Evolutionary conservation across 805 yeast species (phyloP).

Genomic region (Barnettozyma wickerhamii): DNA sequence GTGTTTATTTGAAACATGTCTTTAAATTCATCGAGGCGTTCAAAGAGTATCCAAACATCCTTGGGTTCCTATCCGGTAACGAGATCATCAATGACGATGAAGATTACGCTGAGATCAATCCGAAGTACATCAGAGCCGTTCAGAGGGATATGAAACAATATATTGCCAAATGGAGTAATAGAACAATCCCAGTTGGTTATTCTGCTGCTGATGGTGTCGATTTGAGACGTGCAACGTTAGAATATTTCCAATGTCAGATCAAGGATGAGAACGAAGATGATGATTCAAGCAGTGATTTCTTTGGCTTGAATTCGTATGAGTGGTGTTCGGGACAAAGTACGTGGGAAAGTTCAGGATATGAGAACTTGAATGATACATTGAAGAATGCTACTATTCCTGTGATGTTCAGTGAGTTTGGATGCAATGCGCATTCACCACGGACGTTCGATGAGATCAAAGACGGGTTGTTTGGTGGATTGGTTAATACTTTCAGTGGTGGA

Average conservation of each 20-base stretch:
- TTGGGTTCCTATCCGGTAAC: slow-evolving; percentile 90
- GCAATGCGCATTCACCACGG: slow-evolving; percentile 74
- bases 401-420: slow-evolving; percentile 77
- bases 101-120: slow-evolving; percentile 57
- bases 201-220: slow-evolving; percentile 84
- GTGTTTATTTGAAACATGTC: slow-evolving; percentile 67
- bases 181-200: slow-evolving; percentile 91
- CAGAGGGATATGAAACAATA: slow-evolving; percentile 90
- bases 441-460: slow-evolving; percentile 75
- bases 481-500: slow-evolving; percentile 76
- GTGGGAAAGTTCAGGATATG: slow-evolving; percentile 71
- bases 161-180: slow-evolving; percentile 59
- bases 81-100: slow-evolving; percentile 80
- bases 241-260: slow-evolving; percentile 77
- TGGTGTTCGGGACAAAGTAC: slow-evolving; percentile 84
- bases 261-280: slow-evolving; percentile 49
- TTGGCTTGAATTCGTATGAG: slow-evolving; percentile 90
- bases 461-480: slow-evolving; percentile 65
- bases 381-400: slow-evolving; percentile 60
- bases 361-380: slow-evolving; percentile 50
- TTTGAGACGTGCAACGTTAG: slow-evolving; percentile 69
- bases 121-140: slow-evolving; percentile 81
- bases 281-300: slow-evolving; percentile 76
- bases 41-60: slow-evolving; percentile 74
- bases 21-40: slow-evolving; percentile 83